Base-by-base conservation (phyloP, 177 flowering plant genomes). In the Vitis hybrid region DNA sequence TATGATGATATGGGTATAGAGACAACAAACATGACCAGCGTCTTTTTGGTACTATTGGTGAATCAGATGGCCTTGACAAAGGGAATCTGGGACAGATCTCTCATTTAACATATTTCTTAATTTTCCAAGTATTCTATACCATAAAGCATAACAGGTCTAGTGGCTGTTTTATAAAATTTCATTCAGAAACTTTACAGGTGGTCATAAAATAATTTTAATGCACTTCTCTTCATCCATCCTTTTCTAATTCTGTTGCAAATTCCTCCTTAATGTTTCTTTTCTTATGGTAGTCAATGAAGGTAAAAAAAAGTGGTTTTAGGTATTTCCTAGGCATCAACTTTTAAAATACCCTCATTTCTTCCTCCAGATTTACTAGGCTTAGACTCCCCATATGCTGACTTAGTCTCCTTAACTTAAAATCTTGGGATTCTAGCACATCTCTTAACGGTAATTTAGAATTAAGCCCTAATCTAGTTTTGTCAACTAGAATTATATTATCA, bases 1-100 rank as follows among this genome's bases (percentile, higher is more conserved):
- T 60, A 60, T 60, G 63, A 60, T 60, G 63, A 60, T 30, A 60
- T 60, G 63, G 63, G 63, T 24, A 60, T 60, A n/a, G 35, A 60
- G 30, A 60, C 63, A 3, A 60, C 15, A 60, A 60, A 41, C 63
- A 60, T 13, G 63, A 60, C 13, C 13, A 12, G 35, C 8, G 4
- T 27, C 35, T 60, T 60, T 11, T 11, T 60, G 63, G 63, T 60
- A 13, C 17, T 27, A 27, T 27, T 27, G 30, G 30, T 27, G 30
- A 27, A 27, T 27, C 30, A 27, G 30, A 27, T 27, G 30, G 30
- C 30, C 30, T 27, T 27, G 30, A 27, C 30, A 27, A 27, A 27
- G 4, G 30, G 30, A 27, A 27, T 27, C 30, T 27, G 30, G 30
- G 30, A 27, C 30, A 27, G 30, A 27, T 27, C 30, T 27, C 30